phyloP scores from a whole-genome alignment of 2,329 filamentous ascomycete genomes.

The Ceratocystis variospora region DNA sequence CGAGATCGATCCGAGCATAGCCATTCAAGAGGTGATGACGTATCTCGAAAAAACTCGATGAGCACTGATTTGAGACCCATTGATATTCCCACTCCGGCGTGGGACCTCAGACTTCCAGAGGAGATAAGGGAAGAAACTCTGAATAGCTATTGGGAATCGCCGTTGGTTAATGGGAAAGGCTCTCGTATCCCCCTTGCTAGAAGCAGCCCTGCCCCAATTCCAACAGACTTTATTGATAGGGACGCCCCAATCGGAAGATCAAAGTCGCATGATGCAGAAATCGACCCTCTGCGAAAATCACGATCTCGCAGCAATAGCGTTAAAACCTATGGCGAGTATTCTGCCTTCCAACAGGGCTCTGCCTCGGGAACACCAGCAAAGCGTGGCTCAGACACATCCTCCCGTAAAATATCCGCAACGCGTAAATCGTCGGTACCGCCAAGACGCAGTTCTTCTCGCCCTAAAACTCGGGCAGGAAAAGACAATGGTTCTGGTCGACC shows the following conservation, averaged over 20 bases:
- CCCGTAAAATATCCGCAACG: constrained; percentile 21
- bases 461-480: constrained; percentile 26
- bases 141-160: constrained; percentile 37
- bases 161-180: constrained; percentile 31
- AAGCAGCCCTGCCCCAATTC: constrained; percentile 62
- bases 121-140: constrained; percentile 54
- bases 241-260: constrained; percentile 51
- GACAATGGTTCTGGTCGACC: constrained; percentile 52
- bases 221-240: constrained; percentile 57
- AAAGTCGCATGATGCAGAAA: constrained; percentile 17
- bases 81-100: constrained; percentile 36
- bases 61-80: constrained; percentile 28
- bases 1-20: constrained; percentile 19
- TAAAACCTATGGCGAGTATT: constrained; percentile 33
- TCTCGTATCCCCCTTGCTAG: constrained; percentile 83
- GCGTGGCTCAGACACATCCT: constrained; percentile 13
- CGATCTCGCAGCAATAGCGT: constrained; percentile 59
- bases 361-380: constrained; percentile 15
- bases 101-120: constrained; percentile 64
- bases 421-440: constrained; percentile 35
- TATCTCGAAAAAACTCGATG: constrained; percentile 26
- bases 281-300: constrained; percentile 42
- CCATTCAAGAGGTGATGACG: constrained; percentile 14
- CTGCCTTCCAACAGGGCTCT: not conserved
- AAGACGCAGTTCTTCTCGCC: constrained; percentile 28